Percentiles rank a stretch among this genome's conserved stretches.
Conservation (phyloP, 208 protist species). For the Spongospora subterranea region DNA sequence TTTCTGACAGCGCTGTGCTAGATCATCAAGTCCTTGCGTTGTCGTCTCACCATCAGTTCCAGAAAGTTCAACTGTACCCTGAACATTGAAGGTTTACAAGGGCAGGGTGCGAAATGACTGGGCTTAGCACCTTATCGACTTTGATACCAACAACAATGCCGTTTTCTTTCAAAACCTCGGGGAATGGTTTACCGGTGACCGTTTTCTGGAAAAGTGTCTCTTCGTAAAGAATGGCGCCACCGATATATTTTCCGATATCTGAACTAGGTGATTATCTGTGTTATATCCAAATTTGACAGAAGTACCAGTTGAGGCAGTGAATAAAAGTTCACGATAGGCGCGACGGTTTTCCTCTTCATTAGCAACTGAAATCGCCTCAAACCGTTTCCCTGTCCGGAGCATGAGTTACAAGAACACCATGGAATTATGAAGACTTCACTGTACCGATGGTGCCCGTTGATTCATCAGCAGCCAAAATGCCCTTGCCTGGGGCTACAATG, state of each 20-base stretch:
- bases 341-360: constrained; percentile 91
- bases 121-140: constrained; percentile 81
- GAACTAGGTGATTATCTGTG: neutral
- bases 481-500: constrained; percentile 85
- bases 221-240: constrained; percentile 93
- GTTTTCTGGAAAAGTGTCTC: constrained; percentile 92
- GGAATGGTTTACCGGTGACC: constrained; percentile 83
- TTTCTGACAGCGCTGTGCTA: constrained; percentile 82
- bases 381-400: constrained; percentile 80
- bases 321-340: constrained; percentile 89
- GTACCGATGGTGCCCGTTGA: constrained; percentile 87
- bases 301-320: constrained; percentile 66
- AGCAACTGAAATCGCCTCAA: constrained; percentile 87
- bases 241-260: constrained; percentile 84
- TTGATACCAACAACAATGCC: constrained; percentile 93
- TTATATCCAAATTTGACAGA: neutral
- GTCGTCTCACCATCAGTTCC: constrained; percentile 87
- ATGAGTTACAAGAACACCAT: neutral
- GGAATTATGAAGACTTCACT: neutral
- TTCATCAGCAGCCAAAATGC: constrained; percentile 94
- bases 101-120: neutral
- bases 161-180: constrained; percentile 79
- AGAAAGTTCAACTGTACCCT: constrained; percentile 78
- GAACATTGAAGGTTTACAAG: neutral
- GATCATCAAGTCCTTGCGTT: constrained; percentile 91